Base-by-base conservation (phyloP, 208 protist genomes). In the Leishmania aethiopica region DNA sequence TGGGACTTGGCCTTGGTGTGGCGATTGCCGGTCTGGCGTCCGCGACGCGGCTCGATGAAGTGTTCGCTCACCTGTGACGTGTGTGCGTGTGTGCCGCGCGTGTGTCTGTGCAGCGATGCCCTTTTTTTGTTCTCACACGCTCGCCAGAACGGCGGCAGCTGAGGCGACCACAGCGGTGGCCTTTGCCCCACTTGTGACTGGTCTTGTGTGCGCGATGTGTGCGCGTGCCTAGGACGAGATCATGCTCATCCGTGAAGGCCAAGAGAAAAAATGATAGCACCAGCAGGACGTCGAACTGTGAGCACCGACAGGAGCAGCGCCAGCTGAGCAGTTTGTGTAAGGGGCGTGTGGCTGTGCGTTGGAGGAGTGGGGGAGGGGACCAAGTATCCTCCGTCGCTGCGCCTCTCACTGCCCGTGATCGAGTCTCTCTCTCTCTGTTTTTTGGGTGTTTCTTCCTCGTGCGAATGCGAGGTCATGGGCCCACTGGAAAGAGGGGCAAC, bases 1-100 rank as follows among this genome's bases (percentile, higher is more conserved):
- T 97, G 90, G 94, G 94, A 4, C 77, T 96, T 15, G 94, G 94
- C 10, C 64, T 90, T 47, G 94, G 94, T 2, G 89, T 95, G 3
- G 84, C 87, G 28, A 73, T 84, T 6, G 94, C 84, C 0, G 77
- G 81, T 53, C 70, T 86, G 7, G 71, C 92, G 19, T 97, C 94
- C 0, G 89, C 86, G 3, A 89, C 87, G 47, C 85, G 89, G 22
- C 78, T 95, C 40, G 94, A 97, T 78, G 82, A 93, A 40, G 82
- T 89, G 45, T 91, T 91, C 53, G 85, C 71, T 32, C 80, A 91
- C 75, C 66, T 94, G 73, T 88, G 83, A 89, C 40, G 47, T 47
- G 47, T 37, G 40, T 28, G 57, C 8, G 57, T 51, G 40, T 17
- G 40, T 53, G 69, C n/a, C 37, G 66, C 0, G 22, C 22, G 10